These are phyloP conservation scores for Salvia hispanica DNA, from an alignment of 257 asterid genomes.

Conservation along the genomic window DNA sequence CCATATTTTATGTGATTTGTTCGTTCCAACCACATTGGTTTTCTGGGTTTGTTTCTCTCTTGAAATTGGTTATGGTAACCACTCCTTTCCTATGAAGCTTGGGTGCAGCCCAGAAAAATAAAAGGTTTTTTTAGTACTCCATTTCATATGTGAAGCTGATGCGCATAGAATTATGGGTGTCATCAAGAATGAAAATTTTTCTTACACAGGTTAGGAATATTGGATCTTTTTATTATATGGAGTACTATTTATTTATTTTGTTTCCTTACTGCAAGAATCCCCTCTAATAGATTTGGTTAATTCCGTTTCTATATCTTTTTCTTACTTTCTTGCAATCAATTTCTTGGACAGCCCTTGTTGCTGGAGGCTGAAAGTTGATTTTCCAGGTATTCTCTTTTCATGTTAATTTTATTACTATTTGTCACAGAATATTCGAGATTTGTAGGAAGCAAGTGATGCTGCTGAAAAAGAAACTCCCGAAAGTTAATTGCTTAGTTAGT, in stretches of 20 bases:
- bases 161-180: conserved; percentile 21
- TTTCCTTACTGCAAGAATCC: conserved; percentile 26
- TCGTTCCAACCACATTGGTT: not conserved
- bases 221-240: conserved; percentile 6
- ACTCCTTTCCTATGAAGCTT: not conserved
- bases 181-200: conserved; percentile 24
- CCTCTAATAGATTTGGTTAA: not conserved
- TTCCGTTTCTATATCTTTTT: not conserved
- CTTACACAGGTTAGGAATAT: conserved; percentile 24
- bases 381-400: conserved; percentile 31
- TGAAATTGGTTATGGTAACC: conserved; percentile 19
- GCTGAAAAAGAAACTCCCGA: not conserved
- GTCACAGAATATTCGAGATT: not conserved
- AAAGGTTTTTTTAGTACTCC: conserved; percentile 16
- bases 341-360: conserved; percentile 27
- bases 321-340: conserved; percentile 22
- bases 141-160: conserved; percentile 28
- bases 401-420: not conserved
- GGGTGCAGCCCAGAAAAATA: conserved; percentile 33
- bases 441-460: not conserved
- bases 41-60: conserved; percentile 6
- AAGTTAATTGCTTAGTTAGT: not conserved
- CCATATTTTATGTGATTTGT: conserved; percentile 34
- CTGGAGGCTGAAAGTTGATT: conserved; percentile 30
- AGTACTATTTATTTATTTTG: conserved; percentile 28